These are phyloP conservation scores for Flammula alnicola DNA, from an alignment of 1,284 basidiomycete genomes.

Conservation along the genomic window DNA sequence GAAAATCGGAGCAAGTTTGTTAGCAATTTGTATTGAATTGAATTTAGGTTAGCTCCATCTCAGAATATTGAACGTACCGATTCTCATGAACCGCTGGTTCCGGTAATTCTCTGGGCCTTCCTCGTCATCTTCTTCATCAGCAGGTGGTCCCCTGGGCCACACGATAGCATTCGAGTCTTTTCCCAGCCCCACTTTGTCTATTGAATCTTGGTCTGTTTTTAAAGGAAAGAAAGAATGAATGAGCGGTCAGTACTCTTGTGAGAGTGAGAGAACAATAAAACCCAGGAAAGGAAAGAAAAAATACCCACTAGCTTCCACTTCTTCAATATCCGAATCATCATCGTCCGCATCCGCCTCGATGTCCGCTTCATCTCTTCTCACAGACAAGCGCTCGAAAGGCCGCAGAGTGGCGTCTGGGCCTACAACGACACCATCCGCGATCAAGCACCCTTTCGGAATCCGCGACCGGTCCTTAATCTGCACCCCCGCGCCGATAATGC, in stretches of 20 bases:
- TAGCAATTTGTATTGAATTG: too few species aligned
- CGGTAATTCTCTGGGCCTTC: slow-evolving; percentile 58
- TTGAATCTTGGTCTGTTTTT: slow-evolving; percentile 47
- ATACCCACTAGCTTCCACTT: slow-evolving; percentile 62
- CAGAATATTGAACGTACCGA: too few species aligned
- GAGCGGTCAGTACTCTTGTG: too few species aligned
- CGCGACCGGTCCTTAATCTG: slow-evolving; percentile 68
- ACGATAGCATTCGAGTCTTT: slow-evolving; percentile 69
- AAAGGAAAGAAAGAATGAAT: slow-evolving; percentile 5
- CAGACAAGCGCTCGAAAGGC: slow-evolving; percentile 76
- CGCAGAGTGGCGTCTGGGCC: slow-evolving; percentile 74
- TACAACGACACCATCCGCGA: slow-evolving; percentile 82
- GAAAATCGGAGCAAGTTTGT: too few species aligned
- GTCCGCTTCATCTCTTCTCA: slow-evolving; percentile 24
- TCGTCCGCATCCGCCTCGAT: slow-evolving; percentile 40
- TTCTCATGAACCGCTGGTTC: slow-evolving; percentile 72
- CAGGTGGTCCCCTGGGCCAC: slow-evolving; percentile 61
- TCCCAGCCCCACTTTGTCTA: slow-evolving; percentile 53
- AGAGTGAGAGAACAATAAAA: slow-evolving; percentile 1
- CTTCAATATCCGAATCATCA: slow-evolving; percentile 66
- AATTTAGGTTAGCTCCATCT: too few species aligned
- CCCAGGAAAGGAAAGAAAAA: background rate
- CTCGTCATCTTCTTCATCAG: slow-evolving; percentile 66
- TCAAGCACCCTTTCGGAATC: slow-evolving; percentile 72
- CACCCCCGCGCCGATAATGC: slow-evolving; percentile 82